Evolutionary conservation across 164 flowering plant genomes (phyloP).

Genomic region (Magnolia changhungtana): DNA sequence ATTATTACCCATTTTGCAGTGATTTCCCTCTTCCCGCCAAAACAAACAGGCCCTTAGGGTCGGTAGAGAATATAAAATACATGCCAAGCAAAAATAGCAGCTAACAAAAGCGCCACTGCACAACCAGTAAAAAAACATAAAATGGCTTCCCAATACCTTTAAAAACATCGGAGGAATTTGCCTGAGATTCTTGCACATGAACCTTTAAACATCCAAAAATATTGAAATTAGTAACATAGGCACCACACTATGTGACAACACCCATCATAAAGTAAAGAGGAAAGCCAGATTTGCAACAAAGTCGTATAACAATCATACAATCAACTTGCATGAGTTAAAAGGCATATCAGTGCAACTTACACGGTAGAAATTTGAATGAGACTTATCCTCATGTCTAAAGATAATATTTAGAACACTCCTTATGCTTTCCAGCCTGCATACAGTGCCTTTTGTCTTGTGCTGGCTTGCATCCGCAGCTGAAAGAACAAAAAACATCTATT

Average conservation of each 20-base stretch:
- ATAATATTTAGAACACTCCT: slow-evolving; percentile 58
- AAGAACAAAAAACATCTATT: slow-evolving; percentile 2
- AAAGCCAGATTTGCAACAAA: slow-evolving; percentile 4
- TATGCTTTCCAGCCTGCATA: slow-evolving; percentile 72
- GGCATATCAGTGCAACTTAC: slow-evolving; percentile 41
- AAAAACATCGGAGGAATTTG: slow-evolving; percentile 35
- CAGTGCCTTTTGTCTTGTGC: slow-evolving; percentile 34
- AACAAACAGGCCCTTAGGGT: not conserved
- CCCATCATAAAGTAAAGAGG: not conserved
- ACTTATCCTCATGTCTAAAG: slow-evolving; percentile 48
- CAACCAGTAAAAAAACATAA: not conserved
- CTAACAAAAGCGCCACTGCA: not conserved
- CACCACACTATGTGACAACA: not conserved
- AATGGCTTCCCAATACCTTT: slow-evolving; percentile 41
- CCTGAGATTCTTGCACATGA: slow-evolving; percentile 74
- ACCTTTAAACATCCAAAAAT: slow-evolving; percentile 41
- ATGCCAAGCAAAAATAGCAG: not conserved
- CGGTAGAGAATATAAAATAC: not conserved
- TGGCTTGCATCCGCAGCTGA: slow-evolving; percentile 33
- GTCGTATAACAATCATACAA: not conserved
- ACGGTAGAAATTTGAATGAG: slow-evolving; percentile 72
- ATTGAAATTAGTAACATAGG: slow-evolving; percentile 8
- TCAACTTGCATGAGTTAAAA: not conserved
- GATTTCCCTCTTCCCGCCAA: too few species aligned
- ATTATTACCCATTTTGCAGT: too few species aligned